phyloP scores from a whole-genome alignment of 768 basidiomycete genomes.

The Hemileccinum impolitum region DNA sequence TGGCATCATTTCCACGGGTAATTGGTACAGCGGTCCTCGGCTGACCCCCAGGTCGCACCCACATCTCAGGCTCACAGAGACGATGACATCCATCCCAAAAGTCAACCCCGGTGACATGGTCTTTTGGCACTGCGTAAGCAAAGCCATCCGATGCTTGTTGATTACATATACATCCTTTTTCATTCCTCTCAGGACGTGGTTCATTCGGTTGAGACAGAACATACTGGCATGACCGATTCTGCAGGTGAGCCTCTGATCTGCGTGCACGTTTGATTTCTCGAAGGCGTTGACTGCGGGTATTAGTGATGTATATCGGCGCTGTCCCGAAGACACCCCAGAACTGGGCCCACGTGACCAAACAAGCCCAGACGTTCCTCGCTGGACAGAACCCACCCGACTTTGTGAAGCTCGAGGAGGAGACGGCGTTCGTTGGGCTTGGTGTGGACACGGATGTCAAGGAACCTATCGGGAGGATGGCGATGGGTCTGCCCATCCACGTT shows the following conservation, averaged over 20 bases:
- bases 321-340: conserved; percentile 65
- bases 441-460: conserved; percentile 36
- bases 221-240: conserved; percentile 53
- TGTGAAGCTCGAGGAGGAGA: conserved; percentile 44
- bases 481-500: conserved; percentile 37
- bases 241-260: conserved; percentile 38
- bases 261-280: background rate
- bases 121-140: conserved; percentile 66
- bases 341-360: conserved; percentile 55
- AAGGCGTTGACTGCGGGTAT: background rate
- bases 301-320: conserved; percentile 79
- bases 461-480: conserved; percentile 36
- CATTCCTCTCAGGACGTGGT: conserved; percentile 37
- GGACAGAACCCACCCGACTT: conserved; percentile 73
- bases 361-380: conserved; percentile 57
- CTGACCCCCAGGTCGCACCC: conserved; percentile 61
- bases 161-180: background rate
- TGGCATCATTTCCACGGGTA: conserved; percentile 35
- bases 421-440: conserved; percentile 38
- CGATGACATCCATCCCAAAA: conserved; percentile 68
- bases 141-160: background rate
- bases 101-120: conserved; percentile 77
- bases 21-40: conserved; percentile 37
- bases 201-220: conserved; percentile 47
- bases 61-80: conserved; percentile 57